phyloP scores from a whole-genome alignment of 1,284 basidiomycete species.

The Ustilago cynodontis region DNA sequence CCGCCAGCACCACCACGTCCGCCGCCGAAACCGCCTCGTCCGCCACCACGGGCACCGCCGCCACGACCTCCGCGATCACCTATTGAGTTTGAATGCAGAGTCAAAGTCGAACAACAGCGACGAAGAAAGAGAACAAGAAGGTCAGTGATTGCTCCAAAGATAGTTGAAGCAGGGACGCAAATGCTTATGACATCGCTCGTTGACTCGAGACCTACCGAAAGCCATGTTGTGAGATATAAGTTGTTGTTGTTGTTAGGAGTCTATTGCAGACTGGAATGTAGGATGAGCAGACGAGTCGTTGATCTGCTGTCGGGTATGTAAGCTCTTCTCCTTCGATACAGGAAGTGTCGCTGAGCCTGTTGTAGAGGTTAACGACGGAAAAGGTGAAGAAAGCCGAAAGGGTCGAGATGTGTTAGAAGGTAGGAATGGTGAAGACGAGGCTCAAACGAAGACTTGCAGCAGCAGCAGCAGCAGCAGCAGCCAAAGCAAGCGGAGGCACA shows the following conservation, averaged over 20 bases:
- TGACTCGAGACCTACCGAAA: constrained; percentile 38
- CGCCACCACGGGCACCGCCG: constrained; percentile 57
- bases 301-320: constrained; percentile 17
- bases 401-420: constrained; percentile 13
- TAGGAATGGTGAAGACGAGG: constrained; percentile 12
- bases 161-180: not conserved
- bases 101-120: not conserved
- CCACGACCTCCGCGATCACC: constrained; percentile 65
- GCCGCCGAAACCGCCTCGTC: constrained; percentile 48
- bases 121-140: not conserved
- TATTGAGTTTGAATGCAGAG: constrained; percentile 14
- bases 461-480: not conserved
- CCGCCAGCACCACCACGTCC: constrained; percentile 58
- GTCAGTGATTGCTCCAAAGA: constrained; percentile 10
- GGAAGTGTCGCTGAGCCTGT: constrained; percentile 11
- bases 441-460: constrained; percentile 17
- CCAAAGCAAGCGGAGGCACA: constrained; percentile 2
- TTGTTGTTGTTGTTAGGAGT: constrained; percentile 18
- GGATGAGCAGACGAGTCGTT: constrained; percentile 6
- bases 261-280: constrained; percentile 28
- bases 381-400: constrained; percentile 9
- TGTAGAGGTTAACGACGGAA: constrained; percentile 15
- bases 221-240: constrained; percentile 35
- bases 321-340: constrained; percentile 3
- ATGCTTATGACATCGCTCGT: not conserved